These are phyloP conservation scores for Crassisporium funariophilum DNA, from an alignment of 768 basidiomycete species.

Conservation along the genomic window DNA sequence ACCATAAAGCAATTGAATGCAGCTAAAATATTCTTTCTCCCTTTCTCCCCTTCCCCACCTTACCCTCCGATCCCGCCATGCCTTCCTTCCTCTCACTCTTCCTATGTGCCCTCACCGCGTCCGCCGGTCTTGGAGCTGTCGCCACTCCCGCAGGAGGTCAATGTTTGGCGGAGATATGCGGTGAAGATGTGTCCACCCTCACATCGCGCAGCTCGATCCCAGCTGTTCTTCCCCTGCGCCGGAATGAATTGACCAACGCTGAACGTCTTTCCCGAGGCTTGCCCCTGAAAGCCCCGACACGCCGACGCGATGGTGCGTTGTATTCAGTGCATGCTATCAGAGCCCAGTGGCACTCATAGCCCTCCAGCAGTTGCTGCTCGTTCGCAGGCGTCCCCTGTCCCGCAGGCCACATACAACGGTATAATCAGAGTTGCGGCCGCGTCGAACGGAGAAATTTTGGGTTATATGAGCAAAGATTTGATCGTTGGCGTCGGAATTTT, in stretches of 20 bases:
- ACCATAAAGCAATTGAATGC: too few relatives aligned
- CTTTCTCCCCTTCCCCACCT: too few relatives aligned
- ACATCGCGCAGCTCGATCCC: background rate
- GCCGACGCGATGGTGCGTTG: constrained; percentile 10
- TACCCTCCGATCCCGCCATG: too few relatives aligned
- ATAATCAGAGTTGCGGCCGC: constrained; percentile 3
- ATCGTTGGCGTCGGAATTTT: too few relatives aligned
- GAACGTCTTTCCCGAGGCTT: constrained; percentile 26
- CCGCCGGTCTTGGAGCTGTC: background rate
- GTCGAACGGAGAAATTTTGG: constrained; percentile 13
- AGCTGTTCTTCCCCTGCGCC: background rate
- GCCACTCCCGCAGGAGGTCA: constrained; percentile 2
- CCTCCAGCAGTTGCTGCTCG: constrained; percentile 20
- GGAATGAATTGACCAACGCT: constrained; percentile 22
- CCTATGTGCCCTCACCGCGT: background rate
- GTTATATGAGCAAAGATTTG: background rate
- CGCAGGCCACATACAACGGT: constrained; percentile 1
- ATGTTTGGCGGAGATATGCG: constrained; percentile 6
- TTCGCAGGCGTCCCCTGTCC: constrained; percentile 13
- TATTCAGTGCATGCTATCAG: background rate
- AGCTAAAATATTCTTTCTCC: too few relatives aligned
- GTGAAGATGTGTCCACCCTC: background rate
- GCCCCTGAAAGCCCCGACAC: constrained; percentile 24
- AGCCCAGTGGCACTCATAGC: background rate
- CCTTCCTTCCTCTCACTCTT: background rate